phyloP scores from a whole-genome alignment of 2,329 filamentous ascomycete genomes.

The Tetracladium maxilliforme region DNA sequence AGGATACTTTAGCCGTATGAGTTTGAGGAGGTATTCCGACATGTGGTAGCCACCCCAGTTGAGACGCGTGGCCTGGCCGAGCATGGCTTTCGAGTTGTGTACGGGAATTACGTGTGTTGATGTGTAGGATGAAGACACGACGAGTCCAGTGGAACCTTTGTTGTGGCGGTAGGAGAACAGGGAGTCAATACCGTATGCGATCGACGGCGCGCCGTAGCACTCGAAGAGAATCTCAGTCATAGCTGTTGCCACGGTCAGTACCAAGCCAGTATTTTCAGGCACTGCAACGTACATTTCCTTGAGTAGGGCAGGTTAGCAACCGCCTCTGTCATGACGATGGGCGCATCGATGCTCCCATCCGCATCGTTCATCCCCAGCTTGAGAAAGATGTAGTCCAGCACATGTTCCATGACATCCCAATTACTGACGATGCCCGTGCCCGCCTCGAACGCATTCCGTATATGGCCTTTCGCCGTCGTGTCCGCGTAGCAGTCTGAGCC shows the following conservation, averaged over 20 bases:
- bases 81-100: slow-evolving; percentile 68
- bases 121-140: slow-evolving; percentile 84
- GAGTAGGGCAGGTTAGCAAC: slow-evolving; percentile 85
- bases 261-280: slow-evolving; percentile 1
- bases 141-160: slow-evolving; percentile 70
- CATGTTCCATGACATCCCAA: slow-evolving; percentile 94
- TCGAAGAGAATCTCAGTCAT: slow-evolving; percentile 98
- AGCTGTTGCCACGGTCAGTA: slow-evolving; percentile 37
- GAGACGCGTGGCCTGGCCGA: slow-evolving; percentile 72
- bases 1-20: slow-evolving; percentile 84
- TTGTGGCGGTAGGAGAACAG: slow-evolving; percentile 95
- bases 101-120: slow-evolving; percentile 94
- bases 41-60: slow-evolving; percentile 92
- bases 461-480: slow-evolving; percentile 79
- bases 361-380: slow-evolving; percentile 76
- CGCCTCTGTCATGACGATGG: slow-evolving; percentile 90
- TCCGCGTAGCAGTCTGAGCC: slow-evolving; percentile 90
- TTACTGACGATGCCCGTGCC: slow-evolving; percentile 88
- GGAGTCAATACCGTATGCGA: slow-evolving; percentile 91
- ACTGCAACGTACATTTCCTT: slow-evolving; percentile 54
- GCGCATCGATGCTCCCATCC: slow-evolving; percentile 64
- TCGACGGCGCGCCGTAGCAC: slow-evolving; percentile 78
- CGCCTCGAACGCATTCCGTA: slow-evolving; percentile 80
- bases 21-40: slow-evolving; percentile 80
- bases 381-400: slow-evolving; percentile 87